Conservation (phyloP, 805 yeast species). For the Saturnispora silvae region DNA sequence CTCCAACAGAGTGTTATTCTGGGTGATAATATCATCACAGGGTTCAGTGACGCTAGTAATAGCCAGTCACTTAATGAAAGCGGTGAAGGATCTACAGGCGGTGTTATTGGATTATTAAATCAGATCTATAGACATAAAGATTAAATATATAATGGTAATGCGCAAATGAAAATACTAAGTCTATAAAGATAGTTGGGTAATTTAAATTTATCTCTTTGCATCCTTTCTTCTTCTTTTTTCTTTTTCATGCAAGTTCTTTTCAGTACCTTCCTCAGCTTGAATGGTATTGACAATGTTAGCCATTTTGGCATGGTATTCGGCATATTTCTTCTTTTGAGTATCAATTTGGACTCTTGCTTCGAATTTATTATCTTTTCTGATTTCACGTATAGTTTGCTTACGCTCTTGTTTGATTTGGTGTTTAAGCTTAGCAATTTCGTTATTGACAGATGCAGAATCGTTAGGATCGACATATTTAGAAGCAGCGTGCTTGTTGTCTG, state of each 20-base stretch:
- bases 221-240: constrained; percentile 53
- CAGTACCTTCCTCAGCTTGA: constrained; percentile 91
- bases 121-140: constrained; percentile 43
- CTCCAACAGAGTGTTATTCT: constrained; percentile 25
- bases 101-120: constrained; percentile 51
- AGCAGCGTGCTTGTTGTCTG: constrained; percentile 66
- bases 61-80: constrained; percentile 6
- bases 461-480: constrained; percentile 27
- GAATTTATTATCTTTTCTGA: constrained; percentile 81
- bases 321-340: constrained; percentile 64
- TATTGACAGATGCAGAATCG: constrained; percentile 72
- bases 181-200: too few relatives aligned
- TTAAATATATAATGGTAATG: neutral
- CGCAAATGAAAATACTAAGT: too few relatives aligned
- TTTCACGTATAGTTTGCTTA: constrained; percentile 77
- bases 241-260: constrained; percentile 82
- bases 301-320: constrained; percentile 83
- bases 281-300: constrained; percentile 76
- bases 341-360: constrained; percentile 76
- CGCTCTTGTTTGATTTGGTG: constrained; percentile 85
- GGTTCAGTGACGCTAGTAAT: constrained; percentile 8
- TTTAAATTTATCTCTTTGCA: constrained; percentile 26
- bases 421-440: constrained; percentile 73
- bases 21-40: constrained; percentile 29
- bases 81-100: constrained; percentile 5